Evolutionary conservation across 306 rosid species (phyloP), one percentile per base, ranked within the genome.

Genomic region (Begonia loranthoides): DNA sequence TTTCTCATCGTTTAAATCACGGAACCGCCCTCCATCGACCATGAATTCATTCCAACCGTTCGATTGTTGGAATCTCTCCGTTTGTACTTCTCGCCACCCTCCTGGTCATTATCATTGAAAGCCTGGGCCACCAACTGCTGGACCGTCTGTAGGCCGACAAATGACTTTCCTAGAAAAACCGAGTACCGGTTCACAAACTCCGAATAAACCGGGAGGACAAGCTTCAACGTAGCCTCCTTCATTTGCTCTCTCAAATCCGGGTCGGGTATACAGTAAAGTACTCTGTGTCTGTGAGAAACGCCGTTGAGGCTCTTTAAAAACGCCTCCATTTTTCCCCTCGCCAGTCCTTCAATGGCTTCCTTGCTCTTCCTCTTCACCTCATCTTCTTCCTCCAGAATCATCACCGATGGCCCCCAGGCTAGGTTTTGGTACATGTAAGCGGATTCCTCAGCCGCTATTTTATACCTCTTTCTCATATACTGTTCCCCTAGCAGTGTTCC

Each of bases 361-460:
- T 70, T 74, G 57, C 76, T 73, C 61, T 68, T 56, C 15, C 55
- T 50, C 61, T 53, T 55, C 63, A 62, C 3, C 13, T 75, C 87
- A 1, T 81, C 84, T 11, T 8, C 56, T 13, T 8, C 56, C 39
- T 77, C 88, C 71, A 88, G 66, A 8, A 75, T 46, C 64, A 47
- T 64, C 33, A 71, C 80, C 50, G 77, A 50, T 38, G 71, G 67
- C 9, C 70, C 94, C 97, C 95, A 88, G 0, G 88, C 62, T 51
- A 68, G 73, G 67, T 70, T 79, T 64, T 81, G 93, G 58, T 84
- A 88, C 80, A 68, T 6, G 67, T 84, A 88, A 46, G 95, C 97
- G 0, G 80, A 69, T 66, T 88, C 93, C 52, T 84, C 95, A 0
- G 93, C 95, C 4, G 69, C 62, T 3, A 62, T 59, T 53, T 88